Evolutionary conservation across 768 basidiomycete species (phyloP).

Genomic region (Flagelloscypha sp.): DNA sequence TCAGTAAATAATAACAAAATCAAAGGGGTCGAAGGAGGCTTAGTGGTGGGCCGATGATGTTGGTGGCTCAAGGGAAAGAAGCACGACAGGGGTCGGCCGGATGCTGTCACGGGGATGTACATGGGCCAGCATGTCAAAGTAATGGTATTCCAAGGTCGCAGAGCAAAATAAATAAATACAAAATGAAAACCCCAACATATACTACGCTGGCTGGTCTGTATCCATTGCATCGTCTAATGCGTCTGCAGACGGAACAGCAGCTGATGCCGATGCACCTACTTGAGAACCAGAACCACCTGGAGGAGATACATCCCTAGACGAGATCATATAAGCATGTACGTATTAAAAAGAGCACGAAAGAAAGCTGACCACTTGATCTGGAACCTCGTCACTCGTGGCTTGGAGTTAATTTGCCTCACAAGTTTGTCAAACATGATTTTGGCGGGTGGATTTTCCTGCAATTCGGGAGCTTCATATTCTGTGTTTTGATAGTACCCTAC

Average conservation of each 20-base stretch:
- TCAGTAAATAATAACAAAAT: no score
- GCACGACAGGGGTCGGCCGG: no score
- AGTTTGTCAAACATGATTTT: conserved; percentile 72
- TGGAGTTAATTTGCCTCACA: conserved; percentile 80
- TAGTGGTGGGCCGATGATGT: no score
- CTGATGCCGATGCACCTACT: conserved; percentile 67
- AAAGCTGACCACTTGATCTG: conserved; percentile 73
- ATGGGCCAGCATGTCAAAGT: no score
- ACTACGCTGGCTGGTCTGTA: no score
- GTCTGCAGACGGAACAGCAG: conserved; percentile 67
- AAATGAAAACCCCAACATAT: no score
- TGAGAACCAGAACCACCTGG: conserved; percentile 32
- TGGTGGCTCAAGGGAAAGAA: no score
- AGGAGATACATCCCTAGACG: conserved; percentile 54
- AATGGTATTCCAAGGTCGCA: no score
- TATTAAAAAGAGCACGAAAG: background rate
- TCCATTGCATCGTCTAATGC: conserved; percentile 44
- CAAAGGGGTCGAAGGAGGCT: no score
- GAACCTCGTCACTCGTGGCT: conserved; percentile 89
- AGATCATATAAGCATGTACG: conserved; percentile 2
- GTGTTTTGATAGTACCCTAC: conserved; percentile 99
- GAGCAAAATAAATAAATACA: no score
- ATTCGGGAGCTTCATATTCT: conserved; percentile 93
- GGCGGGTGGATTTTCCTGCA: conserved; percentile 64
- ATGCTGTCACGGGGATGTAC: no score